phyloP scores from a whole-genome alignment of 108 stramenopile species.

The Nitzschia sp. region DNA sequence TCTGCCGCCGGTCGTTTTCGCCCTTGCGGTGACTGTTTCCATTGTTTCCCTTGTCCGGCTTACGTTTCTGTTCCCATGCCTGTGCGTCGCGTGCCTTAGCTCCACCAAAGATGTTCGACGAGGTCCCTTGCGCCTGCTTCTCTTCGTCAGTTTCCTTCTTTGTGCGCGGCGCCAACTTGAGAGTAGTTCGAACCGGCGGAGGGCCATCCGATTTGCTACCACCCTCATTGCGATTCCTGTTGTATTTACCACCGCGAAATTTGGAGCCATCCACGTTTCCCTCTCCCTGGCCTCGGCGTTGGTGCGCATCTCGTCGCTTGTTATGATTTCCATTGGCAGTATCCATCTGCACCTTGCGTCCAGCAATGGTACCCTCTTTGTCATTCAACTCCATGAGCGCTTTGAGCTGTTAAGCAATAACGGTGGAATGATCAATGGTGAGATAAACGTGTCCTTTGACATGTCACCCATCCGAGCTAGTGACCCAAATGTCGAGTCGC shows the following conservation, averaged over 20 bases:
- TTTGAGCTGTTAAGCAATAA: slow-evolving; percentile 54
- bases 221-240: slow-evolving; percentile 3
- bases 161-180: slow-evolving; percentile 69
- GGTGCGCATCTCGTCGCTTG: slow-evolving; percentile 16
- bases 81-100: slow-evolving; percentile 71
- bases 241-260: slow-evolving; percentile 53
- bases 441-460: too few species aligned
- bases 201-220: slow-evolving; percentile 19
- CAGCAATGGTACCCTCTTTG: slow-evolving; percentile 34
- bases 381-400: slow-evolving; percentile 42
- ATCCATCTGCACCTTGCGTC: slow-evolving; percentile 73
- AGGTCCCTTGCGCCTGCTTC: slow-evolving; percentile 5
- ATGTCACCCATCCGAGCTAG: too few species aligned
- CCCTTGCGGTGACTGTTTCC: slow-evolving; percentile 7
- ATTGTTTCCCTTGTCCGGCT: slow-evolving; percentile 5
- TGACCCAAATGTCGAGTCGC: too few species aligned
- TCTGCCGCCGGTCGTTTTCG: not conserved
- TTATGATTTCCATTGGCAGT: slow-evolving; percentile 41
- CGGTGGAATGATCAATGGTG: too few species aligned
- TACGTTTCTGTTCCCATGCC: slow-evolving; percentile 39
- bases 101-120: slow-evolving; percentile 69
- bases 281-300: not conserved
- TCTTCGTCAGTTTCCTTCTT: slow-evolving; percentile 45
- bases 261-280: slow-evolving; percentile 48
- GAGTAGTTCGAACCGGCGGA: slow-evolving; percentile 47